phyloP scores from a whole-genome alignment of 129 eudicot genomes.

The Chrysanthemum seticuspe region DNA sequence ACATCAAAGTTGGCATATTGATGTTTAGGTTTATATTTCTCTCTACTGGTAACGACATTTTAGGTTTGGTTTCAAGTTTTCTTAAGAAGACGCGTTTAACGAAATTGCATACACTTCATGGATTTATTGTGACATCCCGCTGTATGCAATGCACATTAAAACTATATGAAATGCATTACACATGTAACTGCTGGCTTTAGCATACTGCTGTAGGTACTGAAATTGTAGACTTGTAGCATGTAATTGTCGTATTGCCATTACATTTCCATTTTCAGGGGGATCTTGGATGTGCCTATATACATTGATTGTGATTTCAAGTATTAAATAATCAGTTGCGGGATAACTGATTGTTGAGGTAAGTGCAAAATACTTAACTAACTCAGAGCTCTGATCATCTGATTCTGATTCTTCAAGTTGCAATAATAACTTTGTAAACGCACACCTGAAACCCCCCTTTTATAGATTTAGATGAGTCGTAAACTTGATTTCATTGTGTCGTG shows the following conservation, averaged over 20 bases:
- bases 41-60: no score
- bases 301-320: not conserved
- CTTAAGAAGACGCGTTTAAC: not conserved
- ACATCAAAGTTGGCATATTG: not conserved
- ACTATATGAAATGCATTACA: not conserved
- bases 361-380: not conserved
- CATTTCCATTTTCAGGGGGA: not conserved
- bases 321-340: no score
- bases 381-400: not conserved
- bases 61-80: no score
- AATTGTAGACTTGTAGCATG: not conserved
- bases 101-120: not conserved
- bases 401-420: not conserved
- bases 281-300: not conserved
- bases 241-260: not conserved
- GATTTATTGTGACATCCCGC: no score
- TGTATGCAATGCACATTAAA: not conserved
- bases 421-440: not conserved
- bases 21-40: no score
- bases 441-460: not conserved
- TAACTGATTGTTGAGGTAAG: not conserved
- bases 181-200: not conserved
- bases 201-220: constrained; percentile 1
- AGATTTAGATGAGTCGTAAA: not conserved
- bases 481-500: not conserved